Percentiles rank a stretch among this genome's conserved stretches.
Evolutionary conservation across 176 grass and related monocot genomes (phyloP).

Genomic region (Oryza australiensis): DNA sequence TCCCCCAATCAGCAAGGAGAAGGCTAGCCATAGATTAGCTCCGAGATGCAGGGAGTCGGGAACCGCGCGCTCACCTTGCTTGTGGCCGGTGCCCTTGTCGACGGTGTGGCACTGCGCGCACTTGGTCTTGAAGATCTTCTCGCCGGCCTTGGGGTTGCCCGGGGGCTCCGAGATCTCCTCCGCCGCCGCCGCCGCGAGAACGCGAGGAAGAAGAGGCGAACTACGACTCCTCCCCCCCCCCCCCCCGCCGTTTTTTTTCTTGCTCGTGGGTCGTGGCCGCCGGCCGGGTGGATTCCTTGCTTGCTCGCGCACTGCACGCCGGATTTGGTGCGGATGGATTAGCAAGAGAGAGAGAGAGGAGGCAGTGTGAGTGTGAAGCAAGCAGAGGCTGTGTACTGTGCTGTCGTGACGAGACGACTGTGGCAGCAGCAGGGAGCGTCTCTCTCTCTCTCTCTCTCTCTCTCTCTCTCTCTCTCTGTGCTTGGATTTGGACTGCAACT

Average conservation of each 20-base stretch:
- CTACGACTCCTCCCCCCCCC: neutral
- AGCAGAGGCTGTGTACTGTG: neutral
- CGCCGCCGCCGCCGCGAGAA: neutral
- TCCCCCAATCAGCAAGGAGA: neutral
- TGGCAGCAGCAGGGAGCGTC: no score
- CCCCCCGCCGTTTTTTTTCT: neutral
- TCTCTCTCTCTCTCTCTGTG: neutral
- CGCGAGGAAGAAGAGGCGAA: constrained; percentile 22
- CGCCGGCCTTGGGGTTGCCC: constrained; percentile 60
- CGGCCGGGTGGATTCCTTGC: constrained; percentile 45
- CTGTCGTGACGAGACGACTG: neutral
- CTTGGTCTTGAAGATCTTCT: constrained; percentile 97
- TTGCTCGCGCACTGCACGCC: constrained; percentile 27
- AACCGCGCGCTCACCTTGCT: constrained; percentile 57
- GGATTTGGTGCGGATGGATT: constrained; percentile 36
- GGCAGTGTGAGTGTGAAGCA: constrained; percentile 29
- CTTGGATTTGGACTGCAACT: neutral
- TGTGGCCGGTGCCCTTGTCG: constrained; percentile 77
- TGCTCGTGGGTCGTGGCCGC: constrained; percentile 11
- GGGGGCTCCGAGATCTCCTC: constrained; percentile 62
- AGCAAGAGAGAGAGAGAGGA: neutral
- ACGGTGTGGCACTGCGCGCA: constrained; percentile 98
- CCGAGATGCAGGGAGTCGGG: neutral
- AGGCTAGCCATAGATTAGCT: no score
- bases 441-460: no score